phyloP scores from a whole-genome alignment of 495 filamentous ascomycete genomes.

The Margaritispora aquatica region DNA sequence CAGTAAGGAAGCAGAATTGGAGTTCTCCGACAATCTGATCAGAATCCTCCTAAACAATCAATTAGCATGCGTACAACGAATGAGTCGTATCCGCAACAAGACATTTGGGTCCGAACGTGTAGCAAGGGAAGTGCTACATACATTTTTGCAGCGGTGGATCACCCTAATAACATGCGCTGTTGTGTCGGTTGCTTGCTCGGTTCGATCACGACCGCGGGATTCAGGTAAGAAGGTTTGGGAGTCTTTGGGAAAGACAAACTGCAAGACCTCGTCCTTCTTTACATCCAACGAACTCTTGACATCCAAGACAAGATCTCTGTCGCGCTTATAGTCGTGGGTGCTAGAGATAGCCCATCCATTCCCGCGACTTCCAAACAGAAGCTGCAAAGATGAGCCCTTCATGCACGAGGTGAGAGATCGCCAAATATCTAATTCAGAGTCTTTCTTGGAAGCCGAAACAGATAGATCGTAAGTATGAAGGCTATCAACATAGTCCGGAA shows the following conservation, averaged over 20 bases:
- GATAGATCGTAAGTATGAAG: constrained; percentile 31
- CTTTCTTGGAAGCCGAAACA: not conserved
- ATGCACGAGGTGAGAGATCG: constrained; percentile 43
- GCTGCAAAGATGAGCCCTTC: constrained; percentile 34
- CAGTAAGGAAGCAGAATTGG: constrained; percentile 78
- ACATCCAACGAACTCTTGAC: constrained; percentile 11
- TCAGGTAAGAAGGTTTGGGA: constrained; percentile 60
- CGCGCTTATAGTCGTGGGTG: constrained; percentile 32
- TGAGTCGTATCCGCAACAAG: too few species aligned
- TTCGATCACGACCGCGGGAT: constrained; percentile 65
- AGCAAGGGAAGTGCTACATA: too few species aligned
- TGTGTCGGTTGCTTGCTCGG: constrained; percentile 60
- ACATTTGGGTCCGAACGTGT: too few species aligned
- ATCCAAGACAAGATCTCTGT: constrained; percentile 22
- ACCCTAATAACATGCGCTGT: constrained; percentile 25
- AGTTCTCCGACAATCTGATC: constrained; percentile 77
- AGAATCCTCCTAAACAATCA: too few species aligned
- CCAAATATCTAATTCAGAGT: constrained; percentile 29
- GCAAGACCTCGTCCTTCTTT: constrained; percentile 31
- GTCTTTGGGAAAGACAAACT: constrained; percentile 47
- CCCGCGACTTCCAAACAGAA: constrained; percentile 38
- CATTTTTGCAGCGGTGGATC: constrained; percentile 28
- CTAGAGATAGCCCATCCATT: constrained; percentile 49
- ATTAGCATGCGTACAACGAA: too few species aligned
- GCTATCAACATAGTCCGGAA: constrained; percentile 30